Conservation (phyloP, 176 grass and related monocot genomes). For the Coix lacrymajobi region DNA sequence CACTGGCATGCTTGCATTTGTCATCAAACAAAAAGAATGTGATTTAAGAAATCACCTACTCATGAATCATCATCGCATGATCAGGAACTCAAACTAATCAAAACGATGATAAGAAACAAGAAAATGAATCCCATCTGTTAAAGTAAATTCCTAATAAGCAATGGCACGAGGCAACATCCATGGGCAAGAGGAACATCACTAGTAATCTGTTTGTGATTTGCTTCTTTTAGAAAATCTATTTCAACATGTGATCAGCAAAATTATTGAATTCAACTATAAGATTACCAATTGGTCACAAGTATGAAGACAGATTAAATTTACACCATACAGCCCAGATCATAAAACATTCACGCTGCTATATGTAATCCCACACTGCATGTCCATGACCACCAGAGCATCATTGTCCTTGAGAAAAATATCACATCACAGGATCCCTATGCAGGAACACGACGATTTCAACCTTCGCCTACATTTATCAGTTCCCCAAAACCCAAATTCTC, state of each 20-base stretch:
- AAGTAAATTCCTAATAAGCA: neutral
- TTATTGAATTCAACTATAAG: neutral
- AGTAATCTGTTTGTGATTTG: neutral
- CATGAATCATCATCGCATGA: constrained; percentile 5
- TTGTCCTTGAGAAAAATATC: neutral
- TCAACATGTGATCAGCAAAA: neutral
- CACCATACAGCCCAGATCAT: neutral
- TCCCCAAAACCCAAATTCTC: constrained; percentile 6
- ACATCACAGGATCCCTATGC: neutral
- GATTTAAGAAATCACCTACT: neutral
- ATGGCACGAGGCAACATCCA: constrained; percentile 1
- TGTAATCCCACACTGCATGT: neutral
- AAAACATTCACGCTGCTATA: neutral
- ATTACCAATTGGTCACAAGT: neutral
- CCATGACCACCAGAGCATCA: neutral
- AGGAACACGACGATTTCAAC: neutral
- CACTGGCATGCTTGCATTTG: neutral
- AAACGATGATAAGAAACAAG: constrained; percentile 10
- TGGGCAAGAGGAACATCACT: constrained; percentile 3
- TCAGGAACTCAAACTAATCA: neutral
- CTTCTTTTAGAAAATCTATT: neutral
- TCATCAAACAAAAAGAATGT: neutral
- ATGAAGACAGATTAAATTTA: constrained; percentile 2
- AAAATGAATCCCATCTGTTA: neutral
- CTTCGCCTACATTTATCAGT: neutral